Evolutionary conservation across 2,329 filamentous ascomycete species (phyloP).

Genomic region (Cephalotrichum gorgonifer): DNA sequence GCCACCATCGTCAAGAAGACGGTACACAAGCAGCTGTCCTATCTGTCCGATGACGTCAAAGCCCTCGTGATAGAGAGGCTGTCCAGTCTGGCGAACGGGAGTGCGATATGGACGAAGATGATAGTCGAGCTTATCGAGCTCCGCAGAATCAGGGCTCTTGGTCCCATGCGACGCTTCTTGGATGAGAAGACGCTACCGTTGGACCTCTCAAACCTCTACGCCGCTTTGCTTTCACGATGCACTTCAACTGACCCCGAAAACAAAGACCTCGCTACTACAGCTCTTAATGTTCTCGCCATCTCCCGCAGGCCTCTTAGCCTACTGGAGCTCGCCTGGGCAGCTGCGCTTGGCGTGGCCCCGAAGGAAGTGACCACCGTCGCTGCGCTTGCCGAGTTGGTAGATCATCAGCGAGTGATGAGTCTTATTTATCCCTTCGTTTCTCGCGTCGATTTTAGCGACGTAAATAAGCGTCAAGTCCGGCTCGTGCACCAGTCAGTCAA

Average conservation of each 20-base stretch:
- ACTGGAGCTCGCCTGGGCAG: constrained; percentile 18
- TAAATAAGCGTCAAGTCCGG: constrained; percentile 10
- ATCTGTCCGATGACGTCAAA: constrained; percentile 9
- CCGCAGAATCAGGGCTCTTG: background rate
- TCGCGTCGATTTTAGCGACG: constrained; percentile 6
- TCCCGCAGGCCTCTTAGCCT: constrained; percentile 17
- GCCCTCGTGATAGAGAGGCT: constrained; percentile 8
- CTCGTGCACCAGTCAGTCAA: constrained; percentile 11
- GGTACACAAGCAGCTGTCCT: constrained; percentile 1
- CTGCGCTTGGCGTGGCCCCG: constrained; percentile 9
- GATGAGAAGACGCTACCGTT: constrained; percentile 2
- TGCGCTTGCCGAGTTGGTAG: constrained; percentile 6
- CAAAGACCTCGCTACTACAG: constrained; percentile 6
- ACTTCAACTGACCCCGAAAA: constrained; percentile 9
- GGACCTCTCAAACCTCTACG: constrained; percentile 9
- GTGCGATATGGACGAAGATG: constrained; percentile 11
- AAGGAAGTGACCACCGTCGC: constrained; percentile 13
- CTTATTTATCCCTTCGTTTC: constrained; percentile 12
- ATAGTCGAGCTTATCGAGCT: constrained; percentile 8
- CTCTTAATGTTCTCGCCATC: constrained; percentile 14
- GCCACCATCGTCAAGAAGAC: background rate
- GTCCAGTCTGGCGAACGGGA: constrained; percentile 10
- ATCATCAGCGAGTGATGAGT: constrained; percentile 15
- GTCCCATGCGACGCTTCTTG: background rate
- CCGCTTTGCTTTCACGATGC: constrained; percentile 8